A percentile compares a stretch with the other conserved stretches of the same genome.
phyloP scores from a whole-genome alignment of 1,284 basidiomycete genomes.

The Rhizoctonia solani region DNA sequence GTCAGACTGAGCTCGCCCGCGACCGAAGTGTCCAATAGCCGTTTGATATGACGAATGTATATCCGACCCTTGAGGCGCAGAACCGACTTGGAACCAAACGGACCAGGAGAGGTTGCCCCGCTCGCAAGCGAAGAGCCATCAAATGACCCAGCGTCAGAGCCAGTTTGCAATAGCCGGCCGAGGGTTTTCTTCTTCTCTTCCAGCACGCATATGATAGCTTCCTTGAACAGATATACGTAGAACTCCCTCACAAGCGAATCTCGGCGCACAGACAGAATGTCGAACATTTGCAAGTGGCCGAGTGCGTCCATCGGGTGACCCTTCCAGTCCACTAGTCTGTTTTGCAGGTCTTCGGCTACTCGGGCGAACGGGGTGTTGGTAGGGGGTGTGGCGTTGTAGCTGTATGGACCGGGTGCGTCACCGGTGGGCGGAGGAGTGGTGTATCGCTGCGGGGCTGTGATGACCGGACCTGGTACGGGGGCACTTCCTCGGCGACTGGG shows the following conservation, averaged over 20 bases:
- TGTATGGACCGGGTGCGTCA: conserved; percentile 34
- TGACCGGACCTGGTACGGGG: conserved; percentile 62
- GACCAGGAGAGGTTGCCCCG: conserved; percentile 50
- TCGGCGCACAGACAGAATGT: conserved; percentile 84
- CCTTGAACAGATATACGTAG: conserved; percentile 93
- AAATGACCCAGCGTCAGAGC: conserved; percentile 45
- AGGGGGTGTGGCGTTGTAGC: conserved; percentile 35
- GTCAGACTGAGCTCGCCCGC: conserved; percentile 84
- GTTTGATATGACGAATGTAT: conserved; percentile 89
- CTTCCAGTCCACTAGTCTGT: conserved; percentile 92
- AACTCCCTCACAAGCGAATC: conserved; percentile 87
- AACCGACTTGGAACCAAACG: conserved; percentile 64
- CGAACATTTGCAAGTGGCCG: conserved; percentile 88
- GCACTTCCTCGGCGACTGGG: conserved; percentile 63
- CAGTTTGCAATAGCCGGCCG: conserved; percentile 64
- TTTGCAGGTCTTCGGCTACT: conserved; percentile 84
- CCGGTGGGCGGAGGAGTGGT: conserved; percentile 15
- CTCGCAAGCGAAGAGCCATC: conserved; percentile 51
- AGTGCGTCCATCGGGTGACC: conserved; percentile 80
- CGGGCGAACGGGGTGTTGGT: conserved; percentile 58
- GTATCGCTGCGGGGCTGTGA: conserved; percentile 6
- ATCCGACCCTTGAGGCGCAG: conserved; percentile 93
- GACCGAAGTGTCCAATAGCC: conserved; percentile 77
- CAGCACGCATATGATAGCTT: conserved; percentile 94
- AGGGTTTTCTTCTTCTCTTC: conserved; percentile 92